phyloP scores from a whole-genome alignment of 495 filamentous ascomycete species.

The Aspergillus bridgeri region DNA sequence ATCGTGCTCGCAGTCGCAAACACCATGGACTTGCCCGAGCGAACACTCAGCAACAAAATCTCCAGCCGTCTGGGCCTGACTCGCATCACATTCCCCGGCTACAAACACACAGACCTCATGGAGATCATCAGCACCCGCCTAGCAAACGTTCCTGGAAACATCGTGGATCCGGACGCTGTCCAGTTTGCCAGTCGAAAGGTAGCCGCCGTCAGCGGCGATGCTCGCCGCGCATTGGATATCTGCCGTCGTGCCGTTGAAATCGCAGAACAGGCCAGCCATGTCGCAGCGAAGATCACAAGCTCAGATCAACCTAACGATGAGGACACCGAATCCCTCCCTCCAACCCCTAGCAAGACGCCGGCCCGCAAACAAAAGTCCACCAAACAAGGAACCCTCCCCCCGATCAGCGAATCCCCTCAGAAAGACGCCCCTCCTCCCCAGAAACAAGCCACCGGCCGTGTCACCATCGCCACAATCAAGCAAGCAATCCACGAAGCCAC shows the following conservation, averaged over 20 bases:
- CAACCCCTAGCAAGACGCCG: slow-evolving; percentile 46
- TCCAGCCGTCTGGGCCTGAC: slow-evolving; percentile 84
- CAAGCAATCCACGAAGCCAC: slow-evolving; percentile 94
- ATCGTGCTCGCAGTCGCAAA: slow-evolving; percentile 98
- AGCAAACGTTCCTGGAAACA: slow-evolving; percentile 77
- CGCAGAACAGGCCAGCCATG: slow-evolving; percentile 68
- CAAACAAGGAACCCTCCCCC: slow-evolving; percentile 10
- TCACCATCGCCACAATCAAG: slow-evolving; percentile 91
- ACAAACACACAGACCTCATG: slow-evolving; percentile 97
- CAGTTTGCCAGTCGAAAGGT: slow-evolving; percentile 97
- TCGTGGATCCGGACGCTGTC: slow-evolving; percentile 89
- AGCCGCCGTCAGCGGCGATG: slow-evolving; percentile 92
- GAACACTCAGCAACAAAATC: slow-evolving; percentile 97
- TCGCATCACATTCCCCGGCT: slow-evolving; percentile 94
- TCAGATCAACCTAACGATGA: slow-evolving; percentile 19
- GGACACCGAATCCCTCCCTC: slow-evolving; percentile 35
- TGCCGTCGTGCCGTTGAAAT: slow-evolving; percentile 95
- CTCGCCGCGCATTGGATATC: slow-evolving; percentile 88
- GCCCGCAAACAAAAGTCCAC: slow-evolving; percentile 31
- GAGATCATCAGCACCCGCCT: slow-evolving; percentile 90
- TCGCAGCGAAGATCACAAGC: slow-evolving; percentile 21
- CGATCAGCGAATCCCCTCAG: slow-evolving; percentile 20
- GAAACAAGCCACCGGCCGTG: slow-evolving; percentile 45
- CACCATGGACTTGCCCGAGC: slow-evolving; percentile 97
- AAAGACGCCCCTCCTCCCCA: slow-evolving; percentile 13